These are phyloP conservation scores for Pseudonectria buxi DNA, from an alignment of 2,329 filamentous ascomycete species.

Conservation along the genomic window DNA sequence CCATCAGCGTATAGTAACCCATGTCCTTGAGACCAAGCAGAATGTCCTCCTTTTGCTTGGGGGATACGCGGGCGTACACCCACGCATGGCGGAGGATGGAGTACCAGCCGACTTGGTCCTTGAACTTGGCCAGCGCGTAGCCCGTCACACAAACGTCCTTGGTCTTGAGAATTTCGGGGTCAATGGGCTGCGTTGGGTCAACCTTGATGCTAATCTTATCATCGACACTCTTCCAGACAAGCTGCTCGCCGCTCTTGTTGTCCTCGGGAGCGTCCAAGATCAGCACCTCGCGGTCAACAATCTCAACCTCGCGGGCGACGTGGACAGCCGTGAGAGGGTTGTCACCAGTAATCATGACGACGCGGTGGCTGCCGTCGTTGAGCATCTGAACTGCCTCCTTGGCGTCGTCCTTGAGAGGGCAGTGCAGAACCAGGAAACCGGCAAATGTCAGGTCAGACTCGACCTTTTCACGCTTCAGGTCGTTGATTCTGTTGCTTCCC, in stretches of 20 bases:
- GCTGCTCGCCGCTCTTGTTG: slow-evolving; percentile 68
- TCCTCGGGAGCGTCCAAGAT: slow-evolving; percentile 94
- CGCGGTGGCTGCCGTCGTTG: slow-evolving; percentile 96
- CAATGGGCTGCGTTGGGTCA: slow-evolving; percentile 73
- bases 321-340: slow-evolving; percentile 96
- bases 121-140: slow-evolving; percentile 86
- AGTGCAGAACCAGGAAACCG: slow-evolving; percentile 91
- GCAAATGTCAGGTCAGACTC: slow-evolving; percentile 82
- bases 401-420: slow-evolving; percentile 92
- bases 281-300: slow-evolving; percentile 89
- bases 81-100: slow-evolving; percentile 82
- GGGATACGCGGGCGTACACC: slow-evolving; percentile 97
- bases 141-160: slow-evolving; percentile 96
- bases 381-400: slow-evolving; percentile 92
- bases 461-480: slow-evolving; percentile 87
- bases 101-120: slow-evolving; percentile 67
- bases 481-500: slow-evolving; percentile 79
- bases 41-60: slow-evolving; percentile 98
- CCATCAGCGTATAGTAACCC: slow-evolving; percentile 98
- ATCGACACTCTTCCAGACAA: slow-evolving; percentile 93
- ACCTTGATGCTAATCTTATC: slow-evolving; percentile 82
- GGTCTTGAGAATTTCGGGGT: slow-evolving; percentile 68
- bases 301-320: slow-evolving; percentile 91
- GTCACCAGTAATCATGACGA: slow-evolving; percentile 98
- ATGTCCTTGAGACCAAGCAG: slow-evolving; percentile 92